Evolutionary conservation across 805 yeast genomes (phyloP).

Genomic region (Lipomyces starkeyi): DNA sequence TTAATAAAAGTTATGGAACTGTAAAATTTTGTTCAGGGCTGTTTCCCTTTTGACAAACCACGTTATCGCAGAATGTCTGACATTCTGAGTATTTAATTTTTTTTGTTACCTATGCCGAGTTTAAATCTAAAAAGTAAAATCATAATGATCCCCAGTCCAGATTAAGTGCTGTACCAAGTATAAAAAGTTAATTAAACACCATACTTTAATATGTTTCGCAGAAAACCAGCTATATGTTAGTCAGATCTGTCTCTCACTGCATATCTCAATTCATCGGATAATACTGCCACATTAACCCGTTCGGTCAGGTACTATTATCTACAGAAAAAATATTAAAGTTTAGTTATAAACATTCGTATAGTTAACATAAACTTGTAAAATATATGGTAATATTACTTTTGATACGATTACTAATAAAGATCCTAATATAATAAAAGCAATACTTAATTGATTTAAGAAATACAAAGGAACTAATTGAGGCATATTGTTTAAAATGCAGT

Average conservation of each 20-base stretch:
- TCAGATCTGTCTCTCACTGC: constrained; percentile 12
- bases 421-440: constrained; percentile 32
- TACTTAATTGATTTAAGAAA: constrained; percentile 34
- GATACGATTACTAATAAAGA: constrained; percentile 32
- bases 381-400: constrained; percentile 36
- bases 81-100: neutral
- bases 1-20: constrained; percentile 2
- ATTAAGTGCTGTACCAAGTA: constrained; percentile 4
- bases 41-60: constrained; percentile 4
- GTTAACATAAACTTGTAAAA: constrained; percentile 36
- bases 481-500: constrained; percentile 22
- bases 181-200: neutral
- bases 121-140: too few species aligned
- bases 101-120: neutral
- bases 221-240: constrained; percentile 8
- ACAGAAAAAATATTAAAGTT: constrained; percentile 36
- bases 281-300: constrained; percentile 8
- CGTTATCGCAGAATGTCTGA: too few species aligned
- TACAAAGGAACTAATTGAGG: constrained; percentile 41
- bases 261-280: constrained; percentile 13
- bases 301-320: too few species aligned
- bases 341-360: constrained; percentile 6
- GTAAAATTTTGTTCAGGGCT: constrained; percentile 1
- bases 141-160: neutral
- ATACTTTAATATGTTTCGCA: constrained; percentile 8